Conservation (phyloP, 2,329 filamentous ascomycete species). For the Sporothrix pseudoabietina region DNA sequence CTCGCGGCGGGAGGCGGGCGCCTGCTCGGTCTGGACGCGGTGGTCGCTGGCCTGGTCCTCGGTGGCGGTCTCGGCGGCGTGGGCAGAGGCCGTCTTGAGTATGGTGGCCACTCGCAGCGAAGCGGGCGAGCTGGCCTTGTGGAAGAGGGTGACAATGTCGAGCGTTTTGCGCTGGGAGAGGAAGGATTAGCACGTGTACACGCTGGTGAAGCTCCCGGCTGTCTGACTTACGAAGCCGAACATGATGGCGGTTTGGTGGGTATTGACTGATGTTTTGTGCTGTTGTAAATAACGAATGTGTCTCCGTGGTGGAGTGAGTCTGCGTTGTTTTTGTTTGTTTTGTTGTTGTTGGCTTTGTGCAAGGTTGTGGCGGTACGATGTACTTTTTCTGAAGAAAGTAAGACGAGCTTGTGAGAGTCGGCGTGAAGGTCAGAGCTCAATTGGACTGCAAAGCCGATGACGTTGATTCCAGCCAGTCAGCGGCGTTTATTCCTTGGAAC, state of each 20-base stretch:
- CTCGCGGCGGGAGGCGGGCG: conserved; percentile 46
- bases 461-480: conserved; percentile 3
- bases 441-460: not conserved
- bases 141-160: conserved; percentile 95
- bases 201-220: not conserved
- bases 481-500: not conserved
- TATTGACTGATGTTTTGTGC: not conserved
- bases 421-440: not conserved
- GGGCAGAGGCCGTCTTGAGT: conserved; percentile 77
- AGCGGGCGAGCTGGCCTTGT: conserved; percentile 72
- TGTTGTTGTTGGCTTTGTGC: not conserved
- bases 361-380: not conserved
- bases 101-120: conserved; percentile 74
- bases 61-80: conserved; percentile 67
- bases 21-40: conserved; percentile 57
- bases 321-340: not conserved
- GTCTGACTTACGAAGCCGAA: conserved; percentile 33
- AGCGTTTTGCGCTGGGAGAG: conserved; percentile 68
- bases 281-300: not conserved
- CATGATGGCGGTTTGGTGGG: conserved; percentile 24
- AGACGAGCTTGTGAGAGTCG: not conserved
- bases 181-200: not conserved
- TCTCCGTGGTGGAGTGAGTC: not conserved
- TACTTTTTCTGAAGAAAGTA: not conserved
- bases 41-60: conserved; percentile 74